Evolutionary conservation across 2,329 filamentous ascomycete genomes (phyloP).

Genomic region (Fusarium concolor): DNA sequence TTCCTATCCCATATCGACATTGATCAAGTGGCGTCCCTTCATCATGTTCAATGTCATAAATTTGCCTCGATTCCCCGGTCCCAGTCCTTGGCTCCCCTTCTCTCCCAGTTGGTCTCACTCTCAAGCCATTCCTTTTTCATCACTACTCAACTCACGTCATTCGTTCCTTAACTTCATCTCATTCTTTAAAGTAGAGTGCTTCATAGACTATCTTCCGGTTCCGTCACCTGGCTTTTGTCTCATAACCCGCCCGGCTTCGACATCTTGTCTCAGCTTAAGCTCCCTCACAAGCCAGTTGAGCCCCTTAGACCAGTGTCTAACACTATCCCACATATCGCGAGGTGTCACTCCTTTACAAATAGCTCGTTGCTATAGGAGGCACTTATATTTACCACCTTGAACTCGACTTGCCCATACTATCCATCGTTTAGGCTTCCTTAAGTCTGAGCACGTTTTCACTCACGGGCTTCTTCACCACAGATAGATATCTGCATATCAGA

Average conservation of each 20-base stretch:
- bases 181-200: conserved; percentile 35
- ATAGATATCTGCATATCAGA: conserved; percentile 1
- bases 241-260: conserved; percentile 36
- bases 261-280: conserved; percentile 32
- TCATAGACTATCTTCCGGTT: conserved; percentile 21
- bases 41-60: conserved; percentile 30
- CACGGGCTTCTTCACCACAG: background rate
- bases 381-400: conserved; percentile 2
- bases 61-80: conserved; percentile 25
- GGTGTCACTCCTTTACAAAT: conserved; percentile 14
- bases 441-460: background rate
- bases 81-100: conserved; percentile 10
- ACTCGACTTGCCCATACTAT: conserved; percentile 2
- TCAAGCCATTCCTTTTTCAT: conserved; percentile 29
- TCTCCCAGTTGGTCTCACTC: conserved; percentile 17
- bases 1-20: conserved; percentile 2
- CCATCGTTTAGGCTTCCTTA: conserved; percentile 7
- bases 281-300: conserved; percentile 14
- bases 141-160: conserved; percentile 22
- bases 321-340: conserved; percentile 25
- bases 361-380: conserved; percentile 31
- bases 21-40: conserved; percentile 13
- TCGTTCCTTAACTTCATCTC: conserved; percentile 20
- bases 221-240: conserved; percentile 18
- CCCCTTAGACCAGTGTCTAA: conserved; percentile 4